Evolutionary conservation across 805 yeast species (phyloP), one percentile per base, ranked within the genome.

Genomic region (Sugiyamaella mastotermitis): DNA sequence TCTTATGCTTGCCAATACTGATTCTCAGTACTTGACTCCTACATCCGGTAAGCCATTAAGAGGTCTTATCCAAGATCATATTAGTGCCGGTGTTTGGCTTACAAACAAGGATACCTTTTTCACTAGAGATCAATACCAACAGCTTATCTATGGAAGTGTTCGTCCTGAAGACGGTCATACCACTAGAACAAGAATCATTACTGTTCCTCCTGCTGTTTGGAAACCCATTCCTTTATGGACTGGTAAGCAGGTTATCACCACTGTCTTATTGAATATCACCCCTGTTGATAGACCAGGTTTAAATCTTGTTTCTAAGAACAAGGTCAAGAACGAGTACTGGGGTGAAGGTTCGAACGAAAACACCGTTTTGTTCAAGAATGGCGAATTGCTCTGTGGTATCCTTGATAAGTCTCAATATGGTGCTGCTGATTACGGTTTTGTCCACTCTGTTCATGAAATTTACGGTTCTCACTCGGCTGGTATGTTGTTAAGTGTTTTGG

Each of bases 51-150:
- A 95, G 42, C 99, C 99, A 24, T 80, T 94, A 47, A 83, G 98
- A 76, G 99, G 99, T 66, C 73, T 92, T 62, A 94, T 94, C 64
- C 99, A 92, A 71, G 99, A 92, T 69, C 98, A 94, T 58, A 87
- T 92, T 65, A 81, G 94, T 54, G 97, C 97, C 6, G 99, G 98
- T 69, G 95, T 94, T 29, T 92, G 97, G 97, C 72, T 92, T 56
- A 92, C 98, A 5, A 86, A 69, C 63, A 86, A 88, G 64, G 97
- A 94, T 57, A 66, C 88, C 23, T 85, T 86, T 58, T 90, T 90
- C 71, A 80, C 90, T 9, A 74, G 95, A 55, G 96, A 87, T 52
- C 72, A 77, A 58, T 94, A 92, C 64, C 96, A 94, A 62, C 97
- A 94, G 64, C 77, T 90, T 45, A 69, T 92, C 31, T 92, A 90